Percentiles rank a stretch among this genome's conserved stretches.
Conservation (phyloP, 2,329 filamentous ascomycete genomes). For the Chrysoporthe puriensis region DNA sequence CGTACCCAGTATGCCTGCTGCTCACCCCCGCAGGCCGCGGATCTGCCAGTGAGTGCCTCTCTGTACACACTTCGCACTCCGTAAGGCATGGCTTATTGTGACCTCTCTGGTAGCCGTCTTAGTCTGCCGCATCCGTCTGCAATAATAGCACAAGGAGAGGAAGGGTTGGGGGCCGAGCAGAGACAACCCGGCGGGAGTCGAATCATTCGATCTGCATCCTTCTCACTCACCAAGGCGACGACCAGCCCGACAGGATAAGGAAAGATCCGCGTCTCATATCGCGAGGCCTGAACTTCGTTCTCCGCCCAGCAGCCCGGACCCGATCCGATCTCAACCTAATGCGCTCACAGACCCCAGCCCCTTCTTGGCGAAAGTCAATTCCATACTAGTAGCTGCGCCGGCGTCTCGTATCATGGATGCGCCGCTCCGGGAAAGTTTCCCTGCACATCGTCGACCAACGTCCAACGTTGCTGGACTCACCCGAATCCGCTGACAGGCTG, state of each 20-base stretch:
- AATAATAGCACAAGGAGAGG: background rate
- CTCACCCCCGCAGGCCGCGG: no score
- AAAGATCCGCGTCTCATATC: background rate
- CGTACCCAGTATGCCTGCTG: no score
- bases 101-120: no score
- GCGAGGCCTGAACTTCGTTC: background rate
- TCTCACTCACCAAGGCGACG: background rate
- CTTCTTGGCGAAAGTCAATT: background rate
- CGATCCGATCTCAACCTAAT: background rate
- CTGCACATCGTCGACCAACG: background rate
- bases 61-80: no score
- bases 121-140: background rate
- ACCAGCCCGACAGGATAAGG: background rate
- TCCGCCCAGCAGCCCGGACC: background rate
- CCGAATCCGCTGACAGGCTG: background rate
- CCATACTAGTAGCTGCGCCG: background rate
- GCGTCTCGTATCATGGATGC: background rate
- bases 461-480: background rate
- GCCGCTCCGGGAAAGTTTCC: background rate
- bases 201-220: background rate
- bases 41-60: no score
- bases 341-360: background rate
- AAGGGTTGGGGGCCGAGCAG: no score
- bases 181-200: background rate
- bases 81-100: no score